phyloP scores from a whole-genome alignment of 257 asterid species.

The Capsicum pubescens region DNA sequence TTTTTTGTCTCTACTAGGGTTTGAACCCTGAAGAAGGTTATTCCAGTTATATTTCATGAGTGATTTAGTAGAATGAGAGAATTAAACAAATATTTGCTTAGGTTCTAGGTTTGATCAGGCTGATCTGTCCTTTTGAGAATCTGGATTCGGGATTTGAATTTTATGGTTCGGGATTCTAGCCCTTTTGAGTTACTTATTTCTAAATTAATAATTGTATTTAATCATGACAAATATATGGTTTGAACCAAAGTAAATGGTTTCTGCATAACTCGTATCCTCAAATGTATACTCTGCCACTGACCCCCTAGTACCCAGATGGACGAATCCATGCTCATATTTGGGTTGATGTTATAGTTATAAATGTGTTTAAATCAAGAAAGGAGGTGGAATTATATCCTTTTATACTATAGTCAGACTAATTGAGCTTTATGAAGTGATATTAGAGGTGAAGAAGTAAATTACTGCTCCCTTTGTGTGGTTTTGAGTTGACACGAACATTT shows the following conservation, averaged over 20 bases:
- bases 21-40: neutral
- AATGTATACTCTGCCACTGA: neutral
- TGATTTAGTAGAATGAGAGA: neutral
- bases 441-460: neutral
- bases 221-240: neutral
- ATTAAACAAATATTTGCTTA: neutral
- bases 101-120: neutral
- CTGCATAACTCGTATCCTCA: neutral
- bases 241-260: neutral
- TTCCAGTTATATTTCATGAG: neutral
- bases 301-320: neutral
- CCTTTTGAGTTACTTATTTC: neutral
- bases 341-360: neutral
- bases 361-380: neutral
- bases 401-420: neutral
- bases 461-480: no score
- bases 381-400: neutral
- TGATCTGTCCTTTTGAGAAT: neutral
- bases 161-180: neutral
- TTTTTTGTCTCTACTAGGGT: no score
- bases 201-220: neutral
- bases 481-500: no score
- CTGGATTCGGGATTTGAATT: neutral
- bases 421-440: constrained; percentile 21
- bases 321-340: neutral